phyloP scores from a whole-genome alignment of 306 rosid species.

The peach (Prunus persica) region Prunus_persica_NCBIv2 NC_034012.1:12928001-12928500 shows the following conservation, averaged over 20 bases:
- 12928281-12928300: conserved; percentile 4
- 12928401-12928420: neutral
- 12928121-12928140: neutral
- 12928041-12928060: conserved; percentile 20
- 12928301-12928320: neutral
- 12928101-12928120: conserved; percentile 5
- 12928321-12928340: neutral
- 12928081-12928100: conserved; percentile 9
- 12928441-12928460: conserved; percentile 10
- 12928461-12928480: conserved; percentile 19
- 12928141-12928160: neutral
- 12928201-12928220: neutral
- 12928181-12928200: neutral
- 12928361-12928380: neutral
- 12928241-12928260: conserved; percentile 30
- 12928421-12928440: neutral
- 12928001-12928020: neutral
- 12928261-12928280: conserved; percentile 16
- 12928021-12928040: too few relatives aligned
- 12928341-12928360: neutral
- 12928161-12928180: conserved; percentile 11
- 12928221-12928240: conserved; percentile 1
- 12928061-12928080: neutral
- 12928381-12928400: neutral
- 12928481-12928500: conserved; percentile 17